Base-by-base conservation (phyloP, 441 rosid species). In the Caryocar brasiliense region DNA sequence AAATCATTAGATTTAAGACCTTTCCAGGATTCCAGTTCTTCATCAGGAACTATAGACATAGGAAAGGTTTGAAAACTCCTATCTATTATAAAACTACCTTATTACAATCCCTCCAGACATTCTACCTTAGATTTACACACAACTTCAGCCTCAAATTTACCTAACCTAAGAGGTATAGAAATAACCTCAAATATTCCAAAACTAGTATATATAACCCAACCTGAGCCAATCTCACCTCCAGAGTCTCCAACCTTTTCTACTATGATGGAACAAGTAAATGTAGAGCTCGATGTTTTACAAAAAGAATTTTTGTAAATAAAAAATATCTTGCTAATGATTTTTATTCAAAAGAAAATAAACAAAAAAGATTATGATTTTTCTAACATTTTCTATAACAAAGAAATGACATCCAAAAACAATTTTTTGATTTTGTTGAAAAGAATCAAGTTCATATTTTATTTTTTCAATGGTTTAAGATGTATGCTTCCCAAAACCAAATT, bases 11-110 rank as follows among this genome's bases (percentile, higher is more conserved):
- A 40, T 2, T 10, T 1, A 1, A 4, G 6, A 0, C 0, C 2
- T 5, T 13, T 24, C 0, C 1, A n/a, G n/a, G 10, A 24, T 6
- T 1, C 0, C 0, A 0, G 0, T 7, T 41, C 18, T 3, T 0
- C 4, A 7, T 1, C 18, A 2, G 3, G 1, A 2, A 41, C 13
- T 5, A 19, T 39, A 2, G 14, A 19, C 10, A 0, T 39, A 1
- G 6, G 13, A 8, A 9, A 10, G 4, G 0, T 18, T 0, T 39
- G 2, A 2, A 3, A 17, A 8, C 4, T 39, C 3, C 25, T 25
- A 18, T 5, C 1, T 5, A 0, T 13, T 0, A 41, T 23, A n/a
- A 6, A 41, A 6, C 2, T 12, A 5, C 3, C 1, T 2, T 4
- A 21, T 1, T 1, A 40, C n/a, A n/a, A n/a, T n/a, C n/a, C n/a